A percentile compares a stretch with the other conserved stretches of the same genome.
Evolutionary conservation across 2,329 filamentous ascomycete genomes (phyloP).

Genomic region (Penicillium sp.): DNA sequence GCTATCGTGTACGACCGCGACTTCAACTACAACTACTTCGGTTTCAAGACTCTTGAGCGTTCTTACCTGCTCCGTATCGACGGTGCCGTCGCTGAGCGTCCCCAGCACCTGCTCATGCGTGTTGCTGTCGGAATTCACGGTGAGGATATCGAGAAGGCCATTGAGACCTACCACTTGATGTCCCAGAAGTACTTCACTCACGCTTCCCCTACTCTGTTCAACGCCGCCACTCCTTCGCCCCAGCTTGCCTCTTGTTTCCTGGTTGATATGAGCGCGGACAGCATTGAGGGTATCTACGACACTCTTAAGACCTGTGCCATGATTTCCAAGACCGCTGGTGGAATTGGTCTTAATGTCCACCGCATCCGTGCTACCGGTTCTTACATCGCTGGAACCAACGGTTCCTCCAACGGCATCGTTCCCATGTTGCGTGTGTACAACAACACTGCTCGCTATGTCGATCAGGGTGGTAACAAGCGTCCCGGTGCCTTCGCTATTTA

Average conservation of each 20-base stretch:
- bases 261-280: constrained; percentile 99
- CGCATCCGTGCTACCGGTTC: constrained; percentile 96
- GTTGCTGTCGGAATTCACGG: constrained; percentile 96
- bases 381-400: constrained; percentile 97
- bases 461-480: constrained; percentile 98
- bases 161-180: constrained; percentile 99
- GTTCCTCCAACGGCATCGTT: constrained; percentile 94
- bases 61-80: constrained; percentile 96
- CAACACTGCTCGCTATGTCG: constrained; percentile 97
- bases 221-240: constrained; percentile 89
- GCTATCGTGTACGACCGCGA: constrained; percentile 99
- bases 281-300: constrained; percentile 98
- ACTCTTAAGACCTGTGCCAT: constrained; percentile 98
- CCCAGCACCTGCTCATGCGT: constrained; percentile 99
- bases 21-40: constrained; percentile 99
- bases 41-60: constrained; percentile 98
- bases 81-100: constrained; percentile 93
- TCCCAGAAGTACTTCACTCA: constrained; percentile 99
- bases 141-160: constrained; percentile 87
- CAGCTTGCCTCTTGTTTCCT: constrained; percentile 98
- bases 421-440: constrained; percentile 99
- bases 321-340: constrained; percentile 99
- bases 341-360: constrained; percentile 95
- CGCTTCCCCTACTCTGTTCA: constrained; percentile 96
- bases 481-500: constrained; percentile 99